Conservation (phyloP, 352 stramenopile genomes). For the Phytopythium boreale region DNA sequence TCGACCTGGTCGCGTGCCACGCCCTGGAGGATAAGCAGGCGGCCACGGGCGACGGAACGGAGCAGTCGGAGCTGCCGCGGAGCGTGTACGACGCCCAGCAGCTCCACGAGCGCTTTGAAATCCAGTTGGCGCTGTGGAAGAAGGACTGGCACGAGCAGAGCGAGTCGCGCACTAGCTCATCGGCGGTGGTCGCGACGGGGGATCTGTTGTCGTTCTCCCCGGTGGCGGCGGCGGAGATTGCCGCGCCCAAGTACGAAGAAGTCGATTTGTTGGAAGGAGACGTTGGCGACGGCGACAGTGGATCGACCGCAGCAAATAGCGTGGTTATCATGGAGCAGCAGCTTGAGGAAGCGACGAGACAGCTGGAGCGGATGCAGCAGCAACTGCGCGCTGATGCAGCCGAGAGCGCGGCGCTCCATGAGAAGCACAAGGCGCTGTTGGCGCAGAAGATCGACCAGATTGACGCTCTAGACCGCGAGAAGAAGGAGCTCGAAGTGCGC, state of each 20-base stretch:
- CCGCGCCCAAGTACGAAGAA: conserved; percentile 35
- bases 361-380: conserved; percentile 36
- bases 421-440: conserved; percentile 20
- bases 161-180: not conserved
- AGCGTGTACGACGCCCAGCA: conserved; percentile 41
- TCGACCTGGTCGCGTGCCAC: conserved; percentile 62
- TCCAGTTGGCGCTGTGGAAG: conserved; percentile 37
- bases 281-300: not conserved
- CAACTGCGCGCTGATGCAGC: conserved; percentile 24
- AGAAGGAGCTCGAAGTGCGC: conserved; percentile 4
- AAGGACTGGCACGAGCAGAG: conserved; percentile 26
- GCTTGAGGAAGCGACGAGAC: conserved; percentile 39
- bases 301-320: not conserved
- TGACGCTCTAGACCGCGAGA: conserved; percentile 12
- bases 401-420: conserved; percentile 23
- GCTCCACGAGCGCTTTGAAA: conserved; percentile 49
- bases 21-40: conserved; percentile 10
- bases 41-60: conserved; percentile 11
- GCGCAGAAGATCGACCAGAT: conserved; percentile 13
- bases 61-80: not conserved
- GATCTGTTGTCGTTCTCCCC: conserved; percentile 49
- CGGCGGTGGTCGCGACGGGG: conserved; percentile 24
- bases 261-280: conserved; percentile 48
- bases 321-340: conserved; percentile 20
- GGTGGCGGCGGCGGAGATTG: conserved; percentile 13